These are phyloP conservation scores for Cruciata laevipes DNA, from an alignment of 257 asterid genomes.

Conservation along the genomic window DNA sequence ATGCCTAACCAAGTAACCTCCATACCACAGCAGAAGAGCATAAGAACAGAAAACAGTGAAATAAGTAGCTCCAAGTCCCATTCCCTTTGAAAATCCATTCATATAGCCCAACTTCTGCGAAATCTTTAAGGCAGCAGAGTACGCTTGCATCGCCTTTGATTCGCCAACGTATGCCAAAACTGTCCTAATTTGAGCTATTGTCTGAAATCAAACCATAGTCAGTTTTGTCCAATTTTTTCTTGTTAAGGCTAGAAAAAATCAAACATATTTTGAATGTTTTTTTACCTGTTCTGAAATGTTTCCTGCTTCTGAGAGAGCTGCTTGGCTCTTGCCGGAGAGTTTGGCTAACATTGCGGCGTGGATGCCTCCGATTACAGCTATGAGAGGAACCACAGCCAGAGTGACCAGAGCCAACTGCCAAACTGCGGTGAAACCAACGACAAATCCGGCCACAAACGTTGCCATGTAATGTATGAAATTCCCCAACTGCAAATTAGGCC, in stretches of 20 bases:
- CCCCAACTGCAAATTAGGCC: conserved; percentile 52
- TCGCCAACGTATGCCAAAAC: conserved; percentile 85
- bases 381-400: conserved; percentile 83
- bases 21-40: conserved; percentile 90
- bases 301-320: conserved; percentile 83
- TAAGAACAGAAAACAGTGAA: conserved; percentile 80
- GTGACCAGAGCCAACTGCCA: conserved; percentile 88
- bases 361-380: conserved; percentile 76
- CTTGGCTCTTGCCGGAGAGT: conserved; percentile 69
- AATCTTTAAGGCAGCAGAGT: conserved; percentile 57
- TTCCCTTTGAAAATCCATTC: conserved; percentile 71
- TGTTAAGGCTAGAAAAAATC: not conserved
- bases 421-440: conserved; percentile 86
- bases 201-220: conserved; percentile 37
- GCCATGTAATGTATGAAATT: conserved; percentile 96
- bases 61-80: conserved; percentile 84
- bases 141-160: conserved; percentile 71
- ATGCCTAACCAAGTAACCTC: conserved; percentile 85
- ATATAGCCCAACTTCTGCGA: conserved; percentile 68
- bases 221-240: not conserved
- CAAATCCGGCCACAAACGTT: conserved; percentile 83
- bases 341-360: conserved; percentile 60
- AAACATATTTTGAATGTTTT: not conserved
- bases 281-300: conserved; percentile 76
- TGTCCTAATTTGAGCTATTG: conserved; percentile 70